phyloP scores from a whole-genome alignment of 2,329 filamentous ascomycete species.

The Pseudocercospora eumusae region DNA sequence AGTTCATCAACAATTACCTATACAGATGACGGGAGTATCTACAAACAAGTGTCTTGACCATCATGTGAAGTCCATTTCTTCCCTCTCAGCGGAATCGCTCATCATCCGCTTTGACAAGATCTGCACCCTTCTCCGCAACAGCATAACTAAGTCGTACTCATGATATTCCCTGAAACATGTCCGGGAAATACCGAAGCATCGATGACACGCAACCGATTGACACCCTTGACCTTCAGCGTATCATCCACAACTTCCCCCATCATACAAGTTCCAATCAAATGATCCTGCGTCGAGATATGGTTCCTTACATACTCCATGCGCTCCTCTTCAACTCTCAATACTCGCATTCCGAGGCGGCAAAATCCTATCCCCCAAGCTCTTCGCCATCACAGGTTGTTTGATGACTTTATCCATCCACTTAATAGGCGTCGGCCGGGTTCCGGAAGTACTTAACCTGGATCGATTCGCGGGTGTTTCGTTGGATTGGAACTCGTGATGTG shows the following conservation, averaged over 20 bases:
- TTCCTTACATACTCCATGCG: conserved; percentile 34
- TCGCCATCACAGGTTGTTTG: conserved; percentile 45
- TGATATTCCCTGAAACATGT: conserved; percentile 39
- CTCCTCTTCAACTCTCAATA: conserved; percentile 34
- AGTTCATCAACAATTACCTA: conserved; percentile 34
- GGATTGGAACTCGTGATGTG: conserved; percentile 37
- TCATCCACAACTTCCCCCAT: conserved; percentile 40
- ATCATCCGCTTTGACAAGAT: conserved; percentile 36
- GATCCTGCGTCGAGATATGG: conserved; percentile 42
- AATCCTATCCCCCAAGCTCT: conserved; percentile 44
- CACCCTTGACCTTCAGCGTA: conserved; percentile 37
- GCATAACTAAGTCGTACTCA: conserved; percentile 40
- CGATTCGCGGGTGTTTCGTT: conserved; percentile 35
- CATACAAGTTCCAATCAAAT: conserved; percentile 45
- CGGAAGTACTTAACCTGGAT: conserved; percentile 40
- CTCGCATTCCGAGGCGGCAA: conserved; percentile 37
- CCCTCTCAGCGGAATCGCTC: conserved; percentile 19
- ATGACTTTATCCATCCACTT: conserved; percentile 49
- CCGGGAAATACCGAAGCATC: conserved; percentile 42
- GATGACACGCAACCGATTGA: conserved; percentile 36
- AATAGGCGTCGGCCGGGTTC: conserved; percentile 37
- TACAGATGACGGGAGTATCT: conserved; percentile 29
- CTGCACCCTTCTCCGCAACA: conserved; percentile 43
- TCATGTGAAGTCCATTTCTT: neutral
- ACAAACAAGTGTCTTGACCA: neutral